phyloP scores from a whole-genome alignment of 2,329 filamentous ascomycete genomes.

The Beauveria australis region DNA sequence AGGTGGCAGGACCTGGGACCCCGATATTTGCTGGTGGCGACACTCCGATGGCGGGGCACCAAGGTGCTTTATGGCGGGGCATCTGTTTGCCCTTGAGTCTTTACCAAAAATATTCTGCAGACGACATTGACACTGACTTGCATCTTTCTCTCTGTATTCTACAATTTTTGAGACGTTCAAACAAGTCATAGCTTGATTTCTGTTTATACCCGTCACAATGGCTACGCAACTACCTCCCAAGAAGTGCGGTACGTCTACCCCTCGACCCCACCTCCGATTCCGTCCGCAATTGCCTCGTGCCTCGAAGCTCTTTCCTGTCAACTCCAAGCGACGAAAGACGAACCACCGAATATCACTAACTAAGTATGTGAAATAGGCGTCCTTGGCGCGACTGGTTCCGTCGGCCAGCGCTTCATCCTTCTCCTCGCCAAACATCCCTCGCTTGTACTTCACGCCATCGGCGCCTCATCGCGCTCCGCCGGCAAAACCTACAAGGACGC shows the following conservation, averaged over 20 bases:
- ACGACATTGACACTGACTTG: background rate
- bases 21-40: background rate
- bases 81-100: background rate
- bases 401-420: conserved; percentile 92
- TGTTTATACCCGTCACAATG: conserved; percentile 15
- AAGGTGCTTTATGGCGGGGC: conserved; percentile 7
- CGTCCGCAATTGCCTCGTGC: background rate
- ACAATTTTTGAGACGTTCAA: background rate
- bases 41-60: conserved; percentile 9
- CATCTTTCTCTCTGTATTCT: background rate
- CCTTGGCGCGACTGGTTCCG: conserved; percentile 85
- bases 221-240: conserved; percentile 43
- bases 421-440: conserved; percentile 81
- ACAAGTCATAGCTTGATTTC: background rate
- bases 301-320: background rate
- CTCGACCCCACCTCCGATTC: conserved; percentile 5
- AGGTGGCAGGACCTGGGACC: background rate
- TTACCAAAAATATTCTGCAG: background rate
- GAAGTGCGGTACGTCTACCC: conserved; percentile 45
- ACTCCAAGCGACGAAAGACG: too few species aligned
- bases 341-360: background rate
- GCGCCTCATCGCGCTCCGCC: conserved; percentile 79
- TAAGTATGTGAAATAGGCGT: conserved; percentile 43
- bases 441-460: conserved; percentile 79
- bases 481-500: conserved; percentile 94